Base-by-base conservation (phyloP, 225 moss, liverwort and hornwort species). In the Anthoceros angustus region DNA sequence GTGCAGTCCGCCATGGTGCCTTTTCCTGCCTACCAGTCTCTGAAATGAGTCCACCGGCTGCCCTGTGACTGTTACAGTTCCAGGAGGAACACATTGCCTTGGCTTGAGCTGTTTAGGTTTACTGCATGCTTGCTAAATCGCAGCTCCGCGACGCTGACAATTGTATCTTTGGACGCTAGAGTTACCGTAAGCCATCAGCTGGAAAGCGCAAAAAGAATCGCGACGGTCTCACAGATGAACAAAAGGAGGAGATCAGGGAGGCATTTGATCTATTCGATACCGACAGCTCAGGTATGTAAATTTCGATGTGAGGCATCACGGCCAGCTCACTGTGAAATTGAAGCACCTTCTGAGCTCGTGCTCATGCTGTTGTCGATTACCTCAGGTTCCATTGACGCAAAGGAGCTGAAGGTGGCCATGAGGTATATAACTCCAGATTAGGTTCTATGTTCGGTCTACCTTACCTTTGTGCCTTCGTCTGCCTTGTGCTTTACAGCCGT, bases 211-310 rank as follows among this genome's bases (percentile, higher is more conserved):
- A 78, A 69, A 87, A 86, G 69, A 87, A 87, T 71, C 71, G 74
- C 65, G 81, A 87, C 50, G 90, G 86, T 25, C 84, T 90, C 39
- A 87, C 83, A 14, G 81, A 90, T 71, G 90, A 90, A 62, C 93
- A 89, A 71, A 93, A 93, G 60, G 84, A 87, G 73, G 93, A 93
- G 72, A 93, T 93, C 63, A 80, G 87, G 68, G 93, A 93, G 74
- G 93, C 93, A 61, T 93, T 93, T 74, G 90, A 93, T 55, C 79
- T 93, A 8, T 93, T 93, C 68, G 93, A 93, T 43, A 87, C 86
- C 14, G 84, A 90, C 81, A 84, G 84, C 73, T 93, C 87, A 75
- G 90, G 93, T 93, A 73, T 32, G 32, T 32, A 32, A 32, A 32
- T 32, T 32, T 32, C 4, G 32, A 32, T 32, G 32, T 32, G 32